A percentile compares a stretch with the other conserved stretches of the same genome.
Conservation (phyloP, 2,329 filamentous ascomycete genomes). For the Thielaviopsis euricoi region DNA sequence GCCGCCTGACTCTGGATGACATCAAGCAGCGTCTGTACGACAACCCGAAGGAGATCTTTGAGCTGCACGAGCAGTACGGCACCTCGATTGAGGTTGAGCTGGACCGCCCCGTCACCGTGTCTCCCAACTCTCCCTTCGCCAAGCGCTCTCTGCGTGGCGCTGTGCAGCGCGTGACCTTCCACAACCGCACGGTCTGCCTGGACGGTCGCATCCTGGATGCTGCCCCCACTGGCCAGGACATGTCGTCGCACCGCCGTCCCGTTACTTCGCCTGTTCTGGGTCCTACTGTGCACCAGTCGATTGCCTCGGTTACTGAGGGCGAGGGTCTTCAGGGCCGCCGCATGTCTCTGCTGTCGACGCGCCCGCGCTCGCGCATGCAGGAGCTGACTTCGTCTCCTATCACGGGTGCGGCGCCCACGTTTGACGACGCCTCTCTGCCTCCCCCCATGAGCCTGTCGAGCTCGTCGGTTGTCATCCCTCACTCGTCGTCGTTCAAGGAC, state of each 20-base stretch:
- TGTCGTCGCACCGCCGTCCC: slow-evolving; percentile 49
- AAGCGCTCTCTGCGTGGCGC: slow-evolving; percentile 52
- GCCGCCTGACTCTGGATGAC: slow-evolving; percentile 56
- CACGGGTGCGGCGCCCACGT: not conserved
- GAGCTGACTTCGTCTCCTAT: slow-evolving; percentile 4
- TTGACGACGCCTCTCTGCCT: slow-evolving; percentile 8
- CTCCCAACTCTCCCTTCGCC: slow-evolving; percentile 43
- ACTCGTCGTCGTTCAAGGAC: slow-evolving; percentile 60
- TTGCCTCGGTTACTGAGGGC: slow-evolving; percentile 6
- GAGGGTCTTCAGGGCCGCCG: slow-evolving; percentile 16
- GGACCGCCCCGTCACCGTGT: slow-evolving; percentile 36
- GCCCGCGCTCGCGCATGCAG: slow-evolving; percentile 8
- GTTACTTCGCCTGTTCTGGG: slow-evolving; percentile 42
- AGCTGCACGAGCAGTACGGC: slow-evolving; percentile 63
- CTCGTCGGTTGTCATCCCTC: slow-evolving; percentile 3
- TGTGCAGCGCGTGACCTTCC: slow-evolving; percentile 61
- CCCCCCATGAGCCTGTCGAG: slow-evolving; percentile 6
- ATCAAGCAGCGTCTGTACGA: slow-evolving; percentile 55
- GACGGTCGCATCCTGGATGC: slow-evolving; percentile 44
- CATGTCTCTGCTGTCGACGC: slow-evolving; percentile 16
- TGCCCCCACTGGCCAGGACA: slow-evolving; percentile 49
- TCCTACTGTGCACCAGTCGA: slow-evolving; percentile 20
- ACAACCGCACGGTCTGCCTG: slow-evolving; percentile 56
- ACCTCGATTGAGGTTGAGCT: slow-evolving; percentile 61
- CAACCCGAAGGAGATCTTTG: slow-evolving; percentile 67